Percentiles rank a stretch among this genome's conserved stretches.
phyloP scores from a whole-genome alignment of 2,329 filamentous ascomycete genomes.

The Biscogniauxia mediterranea region DNA sequence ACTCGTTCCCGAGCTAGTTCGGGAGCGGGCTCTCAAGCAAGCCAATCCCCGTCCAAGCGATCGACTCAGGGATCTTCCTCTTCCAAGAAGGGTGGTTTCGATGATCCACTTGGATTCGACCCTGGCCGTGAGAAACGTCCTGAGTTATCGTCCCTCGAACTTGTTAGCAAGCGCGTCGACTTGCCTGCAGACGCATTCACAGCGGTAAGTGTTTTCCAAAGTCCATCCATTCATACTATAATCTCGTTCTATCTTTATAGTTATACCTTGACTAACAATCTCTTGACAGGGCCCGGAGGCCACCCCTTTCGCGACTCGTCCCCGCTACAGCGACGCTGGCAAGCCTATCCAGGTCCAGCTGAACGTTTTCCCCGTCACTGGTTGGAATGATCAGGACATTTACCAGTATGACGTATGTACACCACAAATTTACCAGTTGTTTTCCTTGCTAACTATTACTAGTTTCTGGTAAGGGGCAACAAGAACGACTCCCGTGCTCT shows the following conservation, averaged over 20 bases:
- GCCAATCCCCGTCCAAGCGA: not conserved
- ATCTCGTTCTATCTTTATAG: not conserved
- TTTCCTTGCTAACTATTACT: slow-evolving; percentile 7
- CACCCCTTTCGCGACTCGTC: slow-evolving; percentile 44
- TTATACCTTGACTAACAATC: slow-evolving; percentile 13
- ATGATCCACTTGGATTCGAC: slow-evolving; percentile 13
- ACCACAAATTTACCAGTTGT: too few relatives aligned
- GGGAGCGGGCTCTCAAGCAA: not conserved
- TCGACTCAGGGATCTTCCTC: not conserved
- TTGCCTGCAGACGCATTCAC: slow-evolving; percentile 57
- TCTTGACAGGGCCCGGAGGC: slow-evolving; percentile 23
- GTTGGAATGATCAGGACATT: slow-evolving; percentile 60
- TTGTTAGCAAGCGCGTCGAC: slow-evolving; percentile 51
- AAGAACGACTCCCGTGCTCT: slow-evolving; percentile 57
- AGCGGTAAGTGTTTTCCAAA: slow-evolving; percentile 30
- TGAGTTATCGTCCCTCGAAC: slow-evolving; percentile 28
- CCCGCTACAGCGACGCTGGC: slow-evolving; percentile 56
- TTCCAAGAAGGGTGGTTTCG: not conserved
- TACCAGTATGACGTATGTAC: slow-evolving; percentile 81
- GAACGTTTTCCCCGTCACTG: slow-evolving; percentile 72
- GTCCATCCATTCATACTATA: too few relatives aligned
- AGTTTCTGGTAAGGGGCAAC: slow-evolving; percentile 66
- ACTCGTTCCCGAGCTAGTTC: not conserved
- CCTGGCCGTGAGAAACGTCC: slow-evolving; percentile 23
- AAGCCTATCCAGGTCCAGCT: slow-evolving; percentile 55